These are phyloP conservation scores for Trichosporon ovoides DNA, from an alignment of 1,284 basidiomycete genomes.

Conservation along the genomic window DNA sequence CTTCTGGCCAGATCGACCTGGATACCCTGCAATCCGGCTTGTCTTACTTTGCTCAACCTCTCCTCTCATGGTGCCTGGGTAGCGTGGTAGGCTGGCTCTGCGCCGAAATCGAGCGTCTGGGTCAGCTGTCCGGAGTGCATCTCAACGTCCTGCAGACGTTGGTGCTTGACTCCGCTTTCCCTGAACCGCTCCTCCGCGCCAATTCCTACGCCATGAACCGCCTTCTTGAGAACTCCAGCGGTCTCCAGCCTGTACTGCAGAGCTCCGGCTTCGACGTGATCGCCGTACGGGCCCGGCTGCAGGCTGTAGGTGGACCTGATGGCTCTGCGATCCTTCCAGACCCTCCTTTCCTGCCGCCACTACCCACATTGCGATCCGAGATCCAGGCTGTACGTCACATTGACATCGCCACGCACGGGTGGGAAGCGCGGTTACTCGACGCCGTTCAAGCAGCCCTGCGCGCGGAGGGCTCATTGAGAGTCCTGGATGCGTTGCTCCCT, in stretches of 20 bases:
- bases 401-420: conserved; percentile 19
- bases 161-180: conserved; percentile 36
- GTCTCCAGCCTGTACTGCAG: conserved; percentile 34
- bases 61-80: conserved; percentile 53
- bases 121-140: conserved; percentile 39
- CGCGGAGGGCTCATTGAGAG: conserved; percentile 12
- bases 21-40: conserved; percentile 53
- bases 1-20: conserved; percentile 50
- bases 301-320: conserved; percentile 16
- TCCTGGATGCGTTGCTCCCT: conserved; percentile 12
- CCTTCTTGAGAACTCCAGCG: conserved; percentile 29
- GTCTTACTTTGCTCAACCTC: conserved; percentile 54
- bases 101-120: conserved; percentile 41
- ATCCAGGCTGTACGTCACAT: conserved; percentile 23
- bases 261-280: conserved; percentile 34
- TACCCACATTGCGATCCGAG: conserved; percentile 16
- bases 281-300: conserved; percentile 26
- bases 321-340: conserved; percentile 3
- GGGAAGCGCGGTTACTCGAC: conserved; percentile 19
- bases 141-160: conserved; percentile 44
- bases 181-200: conserved; percentile 33
- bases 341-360: background rate
- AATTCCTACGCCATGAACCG: conserved; percentile 25
- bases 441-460: conserved; percentile 11
- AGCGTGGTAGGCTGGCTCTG: conserved; percentile 50